Percentiles rank a stretch among this genome's conserved stretches.
phyloP scores from a whole-genome alignment of 352 stramenopile species.

The Globisporangium lucens region DNA sequence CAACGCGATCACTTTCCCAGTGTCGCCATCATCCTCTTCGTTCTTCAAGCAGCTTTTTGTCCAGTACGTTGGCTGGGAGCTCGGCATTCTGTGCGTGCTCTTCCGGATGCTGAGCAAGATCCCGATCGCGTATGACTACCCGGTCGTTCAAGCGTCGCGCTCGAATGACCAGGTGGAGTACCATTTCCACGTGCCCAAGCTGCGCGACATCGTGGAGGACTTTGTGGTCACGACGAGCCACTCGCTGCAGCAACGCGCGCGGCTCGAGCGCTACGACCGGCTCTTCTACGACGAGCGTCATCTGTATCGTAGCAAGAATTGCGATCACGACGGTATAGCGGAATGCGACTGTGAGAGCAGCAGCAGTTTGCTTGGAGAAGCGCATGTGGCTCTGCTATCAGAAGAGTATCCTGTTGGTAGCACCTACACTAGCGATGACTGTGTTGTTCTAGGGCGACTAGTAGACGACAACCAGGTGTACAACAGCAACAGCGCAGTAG shows the following conservation, averaged over 20 bases:
- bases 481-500: background rate
- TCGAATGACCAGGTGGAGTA: background rate
- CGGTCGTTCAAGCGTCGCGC: background rate
- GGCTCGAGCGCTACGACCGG: slow-evolving; percentile 14
- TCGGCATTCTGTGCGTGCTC: background rate
- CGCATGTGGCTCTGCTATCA: slow-evolving; percentile 1
- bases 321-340: background rate
- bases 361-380: background rate
- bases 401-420: background rate
- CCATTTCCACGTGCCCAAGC: slow-evolving; percentile 9
- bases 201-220: slow-evolving; percentile 13
- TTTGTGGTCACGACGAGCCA: slow-evolving; percentile 13
- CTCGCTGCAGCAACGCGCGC: slow-evolving; percentile 12
- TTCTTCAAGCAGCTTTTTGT: slow-evolving; percentile 5
- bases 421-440: background rate
- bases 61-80: slow-evolving; percentile 15
- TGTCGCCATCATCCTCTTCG: background rate
- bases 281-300: slow-evolving; percentile 12
- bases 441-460: background rate
- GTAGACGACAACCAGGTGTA: background rate
- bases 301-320: background rate
- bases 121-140: slow-evolving; percentile 11
- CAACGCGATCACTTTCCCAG: background rate
- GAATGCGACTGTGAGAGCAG: background rate
- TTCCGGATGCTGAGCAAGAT: slow-evolving; percentile 13